A percentile compares a stretch with the other conserved stretches of the same genome.
These are phyloP conservation scores for Sporothrix inflata DNA, from an alignment of 2,329 filamentous ascomycete genomes.

Conservation along the genomic window DNA sequence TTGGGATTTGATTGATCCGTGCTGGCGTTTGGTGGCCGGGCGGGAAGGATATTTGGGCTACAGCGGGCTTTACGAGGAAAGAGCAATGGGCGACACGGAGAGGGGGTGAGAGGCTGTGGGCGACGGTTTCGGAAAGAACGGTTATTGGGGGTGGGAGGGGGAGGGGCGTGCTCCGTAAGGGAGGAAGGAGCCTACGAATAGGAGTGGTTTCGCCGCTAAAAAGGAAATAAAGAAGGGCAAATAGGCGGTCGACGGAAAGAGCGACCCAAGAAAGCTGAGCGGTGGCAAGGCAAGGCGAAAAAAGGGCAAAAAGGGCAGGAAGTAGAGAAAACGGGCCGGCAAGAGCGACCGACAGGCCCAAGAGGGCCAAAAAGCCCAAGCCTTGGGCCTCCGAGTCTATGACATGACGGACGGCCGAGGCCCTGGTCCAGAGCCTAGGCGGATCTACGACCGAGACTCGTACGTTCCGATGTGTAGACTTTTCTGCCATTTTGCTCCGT, in stretches of 20 bases:
- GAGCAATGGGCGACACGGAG: background rate
- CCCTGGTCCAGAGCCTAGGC: conserved; percentile 4
- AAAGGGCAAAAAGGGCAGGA: conserved; percentile 8
- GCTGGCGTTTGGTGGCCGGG: background rate
- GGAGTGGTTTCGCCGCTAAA: conserved; percentile 17
- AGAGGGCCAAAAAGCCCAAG: background rate
- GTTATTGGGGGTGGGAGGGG: conserved; percentile 18
- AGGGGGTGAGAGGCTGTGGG: background rate
- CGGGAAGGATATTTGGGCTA: background rate
- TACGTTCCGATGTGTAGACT: background rate
- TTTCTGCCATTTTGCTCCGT: conserved; percentile 1
- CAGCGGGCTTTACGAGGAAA: conserved; percentile 10
- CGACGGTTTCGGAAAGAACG: conserved; percentile 20
- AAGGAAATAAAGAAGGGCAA: conserved; percentile 5
- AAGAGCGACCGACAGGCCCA: background rate
- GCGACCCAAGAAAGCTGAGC: conserved; percentile 20
- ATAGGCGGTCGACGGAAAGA: conserved; percentile 21
- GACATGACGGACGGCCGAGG: conserved; percentile 9
- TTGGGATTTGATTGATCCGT: conserved; percentile 17
- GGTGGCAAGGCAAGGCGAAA: conserved; percentile 26
- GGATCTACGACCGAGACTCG: background rate
- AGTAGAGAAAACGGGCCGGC: background rate
- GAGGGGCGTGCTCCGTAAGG: conserved; percentile 14
- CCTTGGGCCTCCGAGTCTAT: background rate
- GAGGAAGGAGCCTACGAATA: conserved; percentile 17